Base-by-base conservation (phyloP, 2,329 filamentous ascomycete species). In the Hypocreales sp. region DNA sequence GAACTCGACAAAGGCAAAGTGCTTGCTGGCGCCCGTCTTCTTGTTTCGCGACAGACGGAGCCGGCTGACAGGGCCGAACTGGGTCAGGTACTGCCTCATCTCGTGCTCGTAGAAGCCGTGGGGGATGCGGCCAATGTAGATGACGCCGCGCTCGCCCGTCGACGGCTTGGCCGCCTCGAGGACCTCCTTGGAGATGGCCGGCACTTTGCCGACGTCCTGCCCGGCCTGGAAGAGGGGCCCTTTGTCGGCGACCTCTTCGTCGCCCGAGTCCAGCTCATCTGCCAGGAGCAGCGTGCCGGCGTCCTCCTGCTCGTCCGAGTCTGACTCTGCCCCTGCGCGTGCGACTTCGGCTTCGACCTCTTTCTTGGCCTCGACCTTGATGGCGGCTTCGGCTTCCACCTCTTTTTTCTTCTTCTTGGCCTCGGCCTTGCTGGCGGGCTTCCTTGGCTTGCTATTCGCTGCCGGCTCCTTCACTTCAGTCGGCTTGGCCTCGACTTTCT, bases 101-200 rank as follows among this genome's bases (percentile, higher is more conserved):
- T 95, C 79, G 45, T 84, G 72, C 59, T 98, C 90, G 64, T 87
- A 95, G 71, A 98, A 98, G 57, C 90, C 59, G 56, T 90, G 82
- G 21, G 86, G 86, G 33, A 93, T 77, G 38, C 84, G 82, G 48
- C 82, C 84, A 44, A 98, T 66, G 56, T 93, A 95, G 45, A 95
- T 66, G 22, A 90, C 76, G 25, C 86, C 87, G 2, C 80, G 71
- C 27, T 68, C 65, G 25, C 65, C 61, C 31, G 59, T 58, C 13
- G 45, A 44, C 16, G 40, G 42, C 39, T 55, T 48, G 15, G 56
- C 51, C 14, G 60, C 55, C 40, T 61, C 57, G 35, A 53, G 44
- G 8, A 56, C 38, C 25, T 59, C 56, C 37, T 58, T 56, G 32
- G 62, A 53, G 13, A 57, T 43, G 35, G 61, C 50, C 29, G 66